phyloP scores from a whole-genome alignment of 306 rosid genomes.

The Trifolium repens region DNA sequence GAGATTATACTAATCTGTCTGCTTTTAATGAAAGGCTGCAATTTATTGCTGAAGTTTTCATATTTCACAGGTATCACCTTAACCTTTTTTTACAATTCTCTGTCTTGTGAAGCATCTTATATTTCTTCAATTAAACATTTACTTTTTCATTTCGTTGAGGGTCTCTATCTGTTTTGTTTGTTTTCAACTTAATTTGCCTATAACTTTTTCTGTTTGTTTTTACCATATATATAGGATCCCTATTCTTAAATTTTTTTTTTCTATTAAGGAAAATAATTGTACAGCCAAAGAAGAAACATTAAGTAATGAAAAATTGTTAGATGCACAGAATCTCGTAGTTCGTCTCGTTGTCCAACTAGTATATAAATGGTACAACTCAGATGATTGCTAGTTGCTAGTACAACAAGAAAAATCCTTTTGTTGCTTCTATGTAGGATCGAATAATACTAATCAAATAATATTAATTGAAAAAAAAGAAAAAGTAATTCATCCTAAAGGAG shows the following conservation, averaged over 20 bases:
- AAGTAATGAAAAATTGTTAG: slow-evolving; percentile 3
- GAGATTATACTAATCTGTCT: slow-evolving; percentile 79
- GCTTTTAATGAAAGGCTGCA: slow-evolving; percentile 91
- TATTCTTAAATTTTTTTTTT: neutral
- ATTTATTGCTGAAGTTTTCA: slow-evolving; percentile 97
- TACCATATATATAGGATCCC: slow-evolving; percentile 8
- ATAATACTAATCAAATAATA: neutral
- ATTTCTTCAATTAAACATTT: slow-evolving; percentile 28
- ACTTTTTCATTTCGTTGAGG: slow-evolving; percentile 26
- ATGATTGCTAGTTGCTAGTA: slow-evolving; percentile 3
- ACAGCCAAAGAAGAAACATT: slow-evolving; percentile 24
- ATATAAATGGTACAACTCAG: slow-evolving; percentile 3
- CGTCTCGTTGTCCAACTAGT: slow-evolving; percentile 19
- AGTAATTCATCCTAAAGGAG: slow-evolving; percentile 2
- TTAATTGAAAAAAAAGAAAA: slow-evolving; percentile 19
- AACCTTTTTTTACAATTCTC: slow-evolving; percentile 33
- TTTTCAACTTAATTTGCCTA: slow-evolving; percentile 16
- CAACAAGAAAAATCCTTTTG: slow-evolving; percentile 19
- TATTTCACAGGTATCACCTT: slow-evolving; percentile 82
- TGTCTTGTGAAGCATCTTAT: slow-evolving; percentile 35
- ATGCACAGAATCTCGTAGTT: slow-evolving; percentile 10
- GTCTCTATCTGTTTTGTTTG: slow-evolving; percentile 24
- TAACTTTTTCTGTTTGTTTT: slow-evolving; percentile 20
- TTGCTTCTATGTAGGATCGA: slow-evolving; percentile 28
- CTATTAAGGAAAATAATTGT: slow-evolving; percentile 26